These are phyloP conservation scores for Eucommia ulmoides DNA, from an alignment of 257 asterid genomes.

Conservation along the genomic window DNA sequence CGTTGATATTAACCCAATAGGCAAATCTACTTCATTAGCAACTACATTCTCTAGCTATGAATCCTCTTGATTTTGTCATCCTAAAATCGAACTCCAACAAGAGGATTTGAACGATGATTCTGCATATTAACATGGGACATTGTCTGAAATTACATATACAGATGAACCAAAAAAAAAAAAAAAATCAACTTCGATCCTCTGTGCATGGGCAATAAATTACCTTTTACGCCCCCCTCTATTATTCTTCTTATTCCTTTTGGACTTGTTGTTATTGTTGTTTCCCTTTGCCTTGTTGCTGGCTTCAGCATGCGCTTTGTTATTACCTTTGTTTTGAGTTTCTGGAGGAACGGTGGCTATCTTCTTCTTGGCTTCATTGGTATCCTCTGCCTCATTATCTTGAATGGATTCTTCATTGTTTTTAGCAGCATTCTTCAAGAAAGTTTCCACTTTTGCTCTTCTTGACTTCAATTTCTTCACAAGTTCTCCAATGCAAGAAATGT, in stretches of 20 bases:
- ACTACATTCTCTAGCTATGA: no score
- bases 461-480: slow-evolving; percentile 13
- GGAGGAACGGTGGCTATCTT: neutral
- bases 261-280: neutral
- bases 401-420: neutral
- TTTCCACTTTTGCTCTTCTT: slow-evolving; percentile 7
- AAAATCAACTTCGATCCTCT: no score
- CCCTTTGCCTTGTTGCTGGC: no score
- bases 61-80: neutral
- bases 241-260: neutral
- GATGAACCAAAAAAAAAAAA: neutral
- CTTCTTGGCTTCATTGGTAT: neutral
- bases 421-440: neutral
- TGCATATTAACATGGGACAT: neutral
- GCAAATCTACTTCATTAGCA: no score
- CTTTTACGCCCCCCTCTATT: neutral
- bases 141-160: neutral
- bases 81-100: neutral
- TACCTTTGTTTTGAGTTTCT: neutral
- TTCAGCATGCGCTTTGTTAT: neutral
- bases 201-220: neutral
- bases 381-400: neutral
- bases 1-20: no score
- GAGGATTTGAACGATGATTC: neutral
- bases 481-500: slow-evolving; percentile 4